Base-by-base conservation (phyloP, 306 rosid genomes). In the Albizia julibrissin region DNA sequence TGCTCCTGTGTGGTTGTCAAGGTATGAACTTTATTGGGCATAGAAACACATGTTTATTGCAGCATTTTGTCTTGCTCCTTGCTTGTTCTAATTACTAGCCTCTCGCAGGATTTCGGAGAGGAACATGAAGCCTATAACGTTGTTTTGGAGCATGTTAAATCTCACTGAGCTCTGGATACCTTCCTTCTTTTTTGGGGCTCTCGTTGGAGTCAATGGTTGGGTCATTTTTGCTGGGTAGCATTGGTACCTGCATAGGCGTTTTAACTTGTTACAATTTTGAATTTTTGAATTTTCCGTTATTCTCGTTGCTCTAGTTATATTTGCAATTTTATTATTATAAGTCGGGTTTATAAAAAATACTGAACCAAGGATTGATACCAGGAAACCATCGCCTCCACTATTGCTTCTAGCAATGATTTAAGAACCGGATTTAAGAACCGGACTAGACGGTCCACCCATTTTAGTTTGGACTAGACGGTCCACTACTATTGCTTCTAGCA, bases 1-100 rank as follows among this genome's bases (percentile, higher is more conserved):
- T 87, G 90, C 84, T 90, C 94, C 24, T 93, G 97, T 24, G 97
- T 93, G 3, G 98, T 93, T 77, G 97, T 93, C 67, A 89, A 90
- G 93, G 98, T 93, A 91, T 62, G 67, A 10, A 50, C 27, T 2
- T 69, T 39, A 8, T 68, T 61, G 19, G 43, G 39, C 43, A 40
- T n/a, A 10, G 6, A 8, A 68, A 40, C 33, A 5, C 14, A 29
- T 59, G 5, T 18, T 73, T 37, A 21, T 22, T 27, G 31, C 52
- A 4, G 52, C 69, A 31, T 42, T 49, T 68, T 62, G 5, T 2
- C 1, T 74, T 52, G 50, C 21, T 44, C 11, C 14, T 77, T 42
- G 21, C 2, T 3, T 31, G 54, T 11, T 62, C 56, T 75, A 65
- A 54, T 69, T 43, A 3, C 29, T 64, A 6, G 9, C 10, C 72